Conservation (phyloP, 108 stramenopile genomes). For the Pseudonitzschia pungens region DNA sequence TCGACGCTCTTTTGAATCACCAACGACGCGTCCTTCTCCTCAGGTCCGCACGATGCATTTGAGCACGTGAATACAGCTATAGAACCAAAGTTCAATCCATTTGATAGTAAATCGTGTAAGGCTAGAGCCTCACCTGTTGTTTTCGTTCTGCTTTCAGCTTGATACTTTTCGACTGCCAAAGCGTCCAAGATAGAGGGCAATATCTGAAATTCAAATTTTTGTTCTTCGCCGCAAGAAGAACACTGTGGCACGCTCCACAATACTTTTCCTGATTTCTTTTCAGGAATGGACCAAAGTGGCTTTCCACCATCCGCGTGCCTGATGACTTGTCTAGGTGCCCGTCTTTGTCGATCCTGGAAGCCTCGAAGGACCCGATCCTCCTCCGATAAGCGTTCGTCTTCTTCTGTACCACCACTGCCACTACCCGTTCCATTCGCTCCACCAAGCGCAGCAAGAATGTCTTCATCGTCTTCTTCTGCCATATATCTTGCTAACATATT, state of each 20-base stretch:
- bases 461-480: slow-evolving; percentile 84
- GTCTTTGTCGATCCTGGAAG: slow-evolving; percentile 69
- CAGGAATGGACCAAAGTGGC: slow-evolving; percentile 83
- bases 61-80: slow-evolving; percentile 77
- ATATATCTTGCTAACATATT: slow-evolving; percentile 77
- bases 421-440: slow-evolving; percentile 22
- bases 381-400: slow-evolving; percentile 70
- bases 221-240: slow-evolving; percentile 41
- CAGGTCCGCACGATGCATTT: slow-evolving; percentile 40
- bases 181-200: slow-evolving; percentile 72
- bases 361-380: slow-evolving; percentile 65
- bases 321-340: slow-evolving; percentile 72
- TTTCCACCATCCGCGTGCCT: slow-evolving; percentile 77
- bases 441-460: slow-evolving; percentile 61
- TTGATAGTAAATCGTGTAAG: slow-evolving; percentile 29
- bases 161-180: slow-evolving; percentile 63
- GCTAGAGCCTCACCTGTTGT: neutral
- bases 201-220: slow-evolving; percentile 73
- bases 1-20: slow-evolving; percentile 64
- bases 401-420: slow-evolving; percentile 47
- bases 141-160: neutral
- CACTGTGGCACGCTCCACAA: slow-evolving; percentile 37
- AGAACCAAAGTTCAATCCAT: slow-evolving; percentile 84
- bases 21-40: slow-evolving; percentile 45
- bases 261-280: slow-evolving; percentile 28